phyloP scores from a whole-genome alignment of 2,329 filamentous ascomycete genomes.

The Colletotrichum spinosum region DNA sequence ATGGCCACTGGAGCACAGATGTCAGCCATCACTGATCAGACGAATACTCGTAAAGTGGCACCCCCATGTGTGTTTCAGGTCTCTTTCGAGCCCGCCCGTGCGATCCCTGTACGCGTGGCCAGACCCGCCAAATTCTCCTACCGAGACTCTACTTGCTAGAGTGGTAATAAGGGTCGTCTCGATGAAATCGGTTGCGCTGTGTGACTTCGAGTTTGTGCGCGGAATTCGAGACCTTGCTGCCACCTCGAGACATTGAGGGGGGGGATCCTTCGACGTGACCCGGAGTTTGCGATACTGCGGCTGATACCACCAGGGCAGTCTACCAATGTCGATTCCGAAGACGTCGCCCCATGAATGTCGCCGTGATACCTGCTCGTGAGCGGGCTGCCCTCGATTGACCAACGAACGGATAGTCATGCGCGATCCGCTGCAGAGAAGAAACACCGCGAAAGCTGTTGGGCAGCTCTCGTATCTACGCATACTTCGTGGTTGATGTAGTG shows the following conservation, averaged over 20 bases:
- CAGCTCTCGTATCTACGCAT: neutral
- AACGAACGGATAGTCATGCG: neutral
- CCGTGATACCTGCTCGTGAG: too few species aligned
- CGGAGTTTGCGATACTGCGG: too few species aligned
- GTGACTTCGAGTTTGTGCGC: conserved; percentile 8
- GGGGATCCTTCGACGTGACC: too few species aligned
- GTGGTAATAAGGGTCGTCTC: conserved; percentile 15
- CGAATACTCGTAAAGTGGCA: conserved; percentile 14
- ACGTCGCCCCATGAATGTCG: too few species aligned
- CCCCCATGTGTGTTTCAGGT: conserved; percentile 37
- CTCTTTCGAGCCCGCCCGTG: conserved; percentile 27
- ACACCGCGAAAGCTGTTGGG: neutral
- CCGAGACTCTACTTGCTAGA: neutral
- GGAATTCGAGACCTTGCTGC: conserved; percentile 1
- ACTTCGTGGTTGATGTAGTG: conserved; percentile 7
- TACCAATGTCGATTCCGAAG: too few species aligned
- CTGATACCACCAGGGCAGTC: too few species aligned
- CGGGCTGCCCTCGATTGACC: neutral
- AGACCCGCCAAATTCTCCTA: conserved; percentile 34
- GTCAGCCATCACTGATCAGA: conserved; percentile 37
- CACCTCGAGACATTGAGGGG: too few species aligned
- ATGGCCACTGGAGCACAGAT: conserved; percentile 22
- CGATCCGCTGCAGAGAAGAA: conserved; percentile 11
- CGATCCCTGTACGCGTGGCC: conserved; percentile 34
- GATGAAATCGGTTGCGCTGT: conserved; percentile 6